phyloP scores from a whole-genome alignment of 2,329 filamentous ascomycete species.

The Pezicula neosporulosa region DNA sequence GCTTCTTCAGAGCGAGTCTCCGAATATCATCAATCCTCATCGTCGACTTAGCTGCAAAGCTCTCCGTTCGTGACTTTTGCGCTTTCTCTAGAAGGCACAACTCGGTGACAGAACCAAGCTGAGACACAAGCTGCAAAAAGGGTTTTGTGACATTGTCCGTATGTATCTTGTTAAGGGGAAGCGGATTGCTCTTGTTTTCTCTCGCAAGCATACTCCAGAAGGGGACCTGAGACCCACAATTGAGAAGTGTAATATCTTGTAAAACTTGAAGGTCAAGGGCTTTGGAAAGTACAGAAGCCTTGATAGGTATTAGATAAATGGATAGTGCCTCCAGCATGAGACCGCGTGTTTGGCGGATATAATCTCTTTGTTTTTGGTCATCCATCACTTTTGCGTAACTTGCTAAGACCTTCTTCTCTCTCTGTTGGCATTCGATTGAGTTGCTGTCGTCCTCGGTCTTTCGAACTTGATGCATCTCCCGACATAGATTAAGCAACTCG shows the following conservation, averaged over 20 bases:
- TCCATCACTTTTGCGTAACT: not conserved
- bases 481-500: no score
- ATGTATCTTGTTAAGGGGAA: slow-evolving; percentile 55
- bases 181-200: slow-evolving; percentile 46
- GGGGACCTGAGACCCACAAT: slow-evolving; percentile 57
- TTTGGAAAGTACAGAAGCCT: slow-evolving; percentile 51
- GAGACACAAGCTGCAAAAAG: slow-evolving; percentile 51
- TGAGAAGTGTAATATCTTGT: slow-evolving; percentile 56
- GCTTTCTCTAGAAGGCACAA: slow-evolving; percentile 56
- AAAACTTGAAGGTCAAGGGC: slow-evolving; percentile 55
- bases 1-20: slow-evolving; percentile 52
- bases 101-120: slow-evolving; percentile 52
- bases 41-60: slow-evolving; percentile 46
- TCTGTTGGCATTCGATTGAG: no score
- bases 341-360: slow-evolving; percentile 55
- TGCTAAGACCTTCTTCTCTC: no score
- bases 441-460: no score
- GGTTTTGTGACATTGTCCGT: slow-evolving; percentile 58
- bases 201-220: slow-evolving; percentile 57
- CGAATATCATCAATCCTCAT: slow-evolving; percentile 57
- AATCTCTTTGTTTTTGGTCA: slow-evolving; percentile 39
- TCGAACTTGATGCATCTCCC: no score
- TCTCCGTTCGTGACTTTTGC: slow-evolving; percentile 47
- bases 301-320: slow-evolving; percentile 57
- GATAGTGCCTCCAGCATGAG: slow-evolving; percentile 51